Evolutionary conservation across 345 rosid genomes (phyloP).

Genomic region (Hevea brasiliensis): DNA sequence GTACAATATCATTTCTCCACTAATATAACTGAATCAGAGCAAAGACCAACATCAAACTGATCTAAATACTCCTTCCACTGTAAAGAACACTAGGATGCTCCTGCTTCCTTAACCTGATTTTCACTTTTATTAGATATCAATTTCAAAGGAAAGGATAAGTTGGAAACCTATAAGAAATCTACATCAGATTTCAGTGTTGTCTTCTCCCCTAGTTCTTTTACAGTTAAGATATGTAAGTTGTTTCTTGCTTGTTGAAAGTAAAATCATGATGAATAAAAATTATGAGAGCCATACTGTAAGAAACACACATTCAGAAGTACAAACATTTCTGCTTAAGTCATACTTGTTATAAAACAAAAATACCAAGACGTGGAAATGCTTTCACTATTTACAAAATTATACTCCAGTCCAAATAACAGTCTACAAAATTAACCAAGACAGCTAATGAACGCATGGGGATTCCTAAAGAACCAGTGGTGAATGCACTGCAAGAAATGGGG

Average conservation of each 20-base stretch:
- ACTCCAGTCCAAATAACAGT: background rate
- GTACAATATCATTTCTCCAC: background rate
- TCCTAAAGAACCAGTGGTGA: background rate
- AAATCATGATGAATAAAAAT: background rate
- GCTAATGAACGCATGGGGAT: background rate
- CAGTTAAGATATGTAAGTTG: background rate
- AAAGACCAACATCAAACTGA: background rate
- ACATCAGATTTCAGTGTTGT: background rate
- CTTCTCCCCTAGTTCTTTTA: background rate
- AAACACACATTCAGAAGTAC: background rate
- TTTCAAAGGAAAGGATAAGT: background rate
- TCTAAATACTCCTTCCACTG: background rate
- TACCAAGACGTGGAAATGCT: background rate
- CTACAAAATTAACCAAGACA: background rate
- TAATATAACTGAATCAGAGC: background rate
- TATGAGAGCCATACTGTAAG: background rate
- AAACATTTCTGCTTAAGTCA: background rate
- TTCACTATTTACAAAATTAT: background rate
- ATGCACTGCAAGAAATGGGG: background rate
- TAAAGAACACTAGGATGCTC: background rate
- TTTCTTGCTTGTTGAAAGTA: background rate
- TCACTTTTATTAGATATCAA: background rate
- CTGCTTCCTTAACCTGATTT: conserved; percentile 5
- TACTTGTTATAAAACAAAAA: background rate
- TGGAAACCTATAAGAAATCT: background rate